These are phyloP conservation scores for Paramecium primaurelia DNA, from an alignment of 73 alveolate genomes.

Conservation along the genomic window DNA sequence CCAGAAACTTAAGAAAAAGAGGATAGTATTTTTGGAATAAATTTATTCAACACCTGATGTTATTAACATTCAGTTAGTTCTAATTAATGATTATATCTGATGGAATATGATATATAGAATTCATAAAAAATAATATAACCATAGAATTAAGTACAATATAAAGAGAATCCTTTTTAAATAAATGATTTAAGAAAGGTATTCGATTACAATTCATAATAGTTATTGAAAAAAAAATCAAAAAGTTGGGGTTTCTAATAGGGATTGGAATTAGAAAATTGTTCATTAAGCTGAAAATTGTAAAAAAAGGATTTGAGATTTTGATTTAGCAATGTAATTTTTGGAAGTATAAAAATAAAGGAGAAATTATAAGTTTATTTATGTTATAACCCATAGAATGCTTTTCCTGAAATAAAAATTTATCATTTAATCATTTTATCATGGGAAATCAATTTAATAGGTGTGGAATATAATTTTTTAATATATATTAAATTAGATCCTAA, in stretches of 20 bases:
- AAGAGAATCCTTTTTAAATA: background rate
- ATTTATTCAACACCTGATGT: background rate
- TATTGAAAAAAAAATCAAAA: constrained; percentile 68
- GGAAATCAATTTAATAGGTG: background rate
- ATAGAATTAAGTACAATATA: background rate
- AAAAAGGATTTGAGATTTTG: constrained; percentile 17
- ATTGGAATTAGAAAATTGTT: constrained; percentile 77
- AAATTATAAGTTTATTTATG: background rate
- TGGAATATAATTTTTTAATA: background rate
- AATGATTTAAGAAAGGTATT: background rate
- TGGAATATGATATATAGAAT: background rate
- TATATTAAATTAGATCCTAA: background rate
- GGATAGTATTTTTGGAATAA: background rate
- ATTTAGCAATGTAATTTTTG: constrained; percentile 44
- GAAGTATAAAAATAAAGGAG: background rate
- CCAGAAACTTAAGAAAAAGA: background rate
- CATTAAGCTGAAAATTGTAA: constrained; percentile 49
- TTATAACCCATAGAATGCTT: background rate
- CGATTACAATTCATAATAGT: constrained; percentile 47
- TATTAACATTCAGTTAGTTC: background rate
- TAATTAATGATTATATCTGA: background rate
- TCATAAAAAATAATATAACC: background rate
- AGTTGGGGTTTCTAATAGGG: constrained; percentile 76
- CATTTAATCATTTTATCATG: background rate
- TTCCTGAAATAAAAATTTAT: background rate